Evolutionary conservation across 331 rosid genomes (phyloP).

Genomic region (Rosa hybrid): DNA sequence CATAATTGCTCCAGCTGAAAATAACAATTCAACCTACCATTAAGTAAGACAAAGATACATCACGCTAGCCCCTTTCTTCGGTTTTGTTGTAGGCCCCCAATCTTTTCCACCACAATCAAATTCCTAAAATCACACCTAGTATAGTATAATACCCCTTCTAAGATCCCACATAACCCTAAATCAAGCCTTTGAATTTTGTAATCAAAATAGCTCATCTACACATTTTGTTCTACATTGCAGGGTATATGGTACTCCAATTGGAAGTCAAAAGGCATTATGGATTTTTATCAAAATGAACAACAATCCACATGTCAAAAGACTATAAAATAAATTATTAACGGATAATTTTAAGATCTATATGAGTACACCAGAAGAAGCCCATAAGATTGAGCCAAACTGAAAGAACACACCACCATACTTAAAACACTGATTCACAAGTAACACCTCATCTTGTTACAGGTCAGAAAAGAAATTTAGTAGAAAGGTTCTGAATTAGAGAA

Average conservation of each 20-base stretch:
- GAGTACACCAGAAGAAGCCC: neutral
- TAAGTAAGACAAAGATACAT: neutral
- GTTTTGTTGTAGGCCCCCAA: neutral
- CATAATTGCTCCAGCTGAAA: neutral
- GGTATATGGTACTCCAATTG: neutral
- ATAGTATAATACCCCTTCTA: constrained; percentile 8
- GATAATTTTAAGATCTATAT: constrained; percentile 10
- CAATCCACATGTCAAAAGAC: neutral
- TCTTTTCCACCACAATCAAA: neutral
- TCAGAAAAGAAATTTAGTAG: neutral
- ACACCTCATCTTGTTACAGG: neutral
- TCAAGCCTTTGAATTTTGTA: neutral
- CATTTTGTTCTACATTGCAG: neutral
- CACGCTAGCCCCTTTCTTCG: neutral
- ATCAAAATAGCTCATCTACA: neutral
- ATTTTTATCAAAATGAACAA: neutral
- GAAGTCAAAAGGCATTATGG: constrained; percentile 1
- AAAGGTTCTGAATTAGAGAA: neutral
- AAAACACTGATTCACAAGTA: neutral
- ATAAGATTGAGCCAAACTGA: neutral
- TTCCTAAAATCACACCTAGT: neutral
- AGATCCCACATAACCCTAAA: neutral
- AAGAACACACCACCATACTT: neutral
- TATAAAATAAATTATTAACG: neutral
- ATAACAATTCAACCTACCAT: neutral